A percentile compares a stretch with the other conserved stretches of the same genome.
phyloP scores from a whole-genome alignment of 2,329 filamentous ascomycete species.

The Mycogone perniciosa region DNA sequence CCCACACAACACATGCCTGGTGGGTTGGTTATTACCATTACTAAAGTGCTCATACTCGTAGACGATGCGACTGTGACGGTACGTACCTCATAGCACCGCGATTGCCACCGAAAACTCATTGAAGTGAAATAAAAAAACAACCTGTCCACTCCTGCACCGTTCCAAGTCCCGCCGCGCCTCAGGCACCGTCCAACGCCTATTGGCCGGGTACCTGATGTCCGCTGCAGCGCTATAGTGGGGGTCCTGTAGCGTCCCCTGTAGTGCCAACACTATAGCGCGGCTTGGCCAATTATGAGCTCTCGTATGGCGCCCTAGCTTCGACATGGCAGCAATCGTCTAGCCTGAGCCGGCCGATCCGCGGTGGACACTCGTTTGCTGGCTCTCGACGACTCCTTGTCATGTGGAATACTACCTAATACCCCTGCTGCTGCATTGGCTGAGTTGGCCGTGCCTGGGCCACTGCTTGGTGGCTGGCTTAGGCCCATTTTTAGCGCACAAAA shows the following conservation, averaged over 20 bases:
- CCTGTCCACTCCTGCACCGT: not conserved
- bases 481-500: too few species aligned
- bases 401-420: too few species aligned
- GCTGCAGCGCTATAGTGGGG: constrained; percentile 13
- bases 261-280: not conserved
- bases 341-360: not conserved
- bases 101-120: too few species aligned
- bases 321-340: not conserved
- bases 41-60: too few species aligned
- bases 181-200: constrained; percentile 22
- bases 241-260: constrained; percentile 10
- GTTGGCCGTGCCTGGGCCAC: too few species aligned
- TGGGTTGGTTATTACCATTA: too few species aligned
- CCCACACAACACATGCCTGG: too few species aligned
- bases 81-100: not conserved
- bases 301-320: not conserved
- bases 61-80: not conserved
- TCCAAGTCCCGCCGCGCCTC: constrained; percentile 10
- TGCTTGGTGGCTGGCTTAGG: too few species aligned
- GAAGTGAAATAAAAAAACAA: not conserved
- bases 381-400: too few species aligned
- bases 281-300: constrained; percentile 17
- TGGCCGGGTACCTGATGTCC: constrained; percentile 26
- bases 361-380: not conserved
- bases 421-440: too few species aligned